Conservation (phyloP, 139 green algal species). For the Chlorella sp. region DNA sequence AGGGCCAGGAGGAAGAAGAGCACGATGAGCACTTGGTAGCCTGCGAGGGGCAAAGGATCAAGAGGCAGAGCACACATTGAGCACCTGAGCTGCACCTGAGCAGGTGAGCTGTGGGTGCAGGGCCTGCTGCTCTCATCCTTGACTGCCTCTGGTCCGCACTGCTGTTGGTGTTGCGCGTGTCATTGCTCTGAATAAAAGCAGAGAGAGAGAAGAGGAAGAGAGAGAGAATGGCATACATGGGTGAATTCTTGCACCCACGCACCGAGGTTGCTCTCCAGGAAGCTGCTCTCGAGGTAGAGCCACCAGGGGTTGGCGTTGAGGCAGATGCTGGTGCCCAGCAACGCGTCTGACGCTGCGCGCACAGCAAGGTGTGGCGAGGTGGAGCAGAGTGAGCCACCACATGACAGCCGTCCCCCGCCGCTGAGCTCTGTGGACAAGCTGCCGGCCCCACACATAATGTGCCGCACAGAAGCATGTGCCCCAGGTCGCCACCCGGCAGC, state of each 20-base stretch:
- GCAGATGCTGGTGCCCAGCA: conserved; percentile 23
- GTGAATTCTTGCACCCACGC: too few relatives aligned
- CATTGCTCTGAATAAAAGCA: not conserved
- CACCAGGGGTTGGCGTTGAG: conserved; percentile 44
- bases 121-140: not conserved
- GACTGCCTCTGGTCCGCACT: not conserved
- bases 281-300: conserved; percentile 36
- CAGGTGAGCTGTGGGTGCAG: not conserved
- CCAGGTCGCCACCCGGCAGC: too few relatives aligned
- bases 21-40: conserved; percentile 40
- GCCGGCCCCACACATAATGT: too few relatives aligned
- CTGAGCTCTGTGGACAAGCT: too few relatives aligned
- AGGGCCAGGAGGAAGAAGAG: conserved; percentile 45
- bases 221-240: too few relatives aligned
- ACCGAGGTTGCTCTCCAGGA: conserved; percentile 38
- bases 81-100: not conserved
- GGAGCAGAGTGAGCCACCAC: too few relatives aligned
- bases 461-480: too few relatives aligned
- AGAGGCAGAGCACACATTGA: not conserved
- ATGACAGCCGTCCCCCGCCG: too few relatives aligned
- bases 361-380: not conserved
- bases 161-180: too few relatives aligned
- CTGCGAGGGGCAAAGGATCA: conserved; percentile 10
- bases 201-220: too few relatives aligned
- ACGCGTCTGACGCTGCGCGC: conserved; percentile 22